Percentiles rank a stretch among this genome's conserved stretches.
These are phyloP conservation scores for Aspergillus biplanus DNA, from an alignment of 495 filamentous ascomycete genomes.

Conservation along the genomic window DNA sequence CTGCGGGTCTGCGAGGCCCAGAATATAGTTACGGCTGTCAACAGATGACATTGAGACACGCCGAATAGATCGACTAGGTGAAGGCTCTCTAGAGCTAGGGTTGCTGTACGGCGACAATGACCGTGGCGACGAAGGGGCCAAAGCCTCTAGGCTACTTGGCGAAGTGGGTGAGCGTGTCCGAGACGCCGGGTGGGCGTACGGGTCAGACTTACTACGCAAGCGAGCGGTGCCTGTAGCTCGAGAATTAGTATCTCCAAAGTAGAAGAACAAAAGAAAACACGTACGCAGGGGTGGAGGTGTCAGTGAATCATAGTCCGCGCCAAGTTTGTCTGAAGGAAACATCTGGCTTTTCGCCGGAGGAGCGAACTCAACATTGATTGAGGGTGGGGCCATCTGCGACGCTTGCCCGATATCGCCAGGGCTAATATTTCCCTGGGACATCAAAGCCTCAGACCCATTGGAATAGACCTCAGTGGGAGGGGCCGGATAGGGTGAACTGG, in stretches of 20 bases:
- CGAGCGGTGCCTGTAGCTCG: constrained; percentile 54
- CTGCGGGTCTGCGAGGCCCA: constrained; percentile 86
- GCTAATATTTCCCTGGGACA: constrained; percentile 30
- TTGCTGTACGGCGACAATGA: constrained; percentile 66
- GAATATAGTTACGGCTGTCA: constrained; percentile 84
- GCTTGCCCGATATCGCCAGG: constrained; percentile 66
- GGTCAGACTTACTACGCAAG: constrained; percentile 71
- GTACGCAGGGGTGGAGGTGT: constrained; percentile 78
- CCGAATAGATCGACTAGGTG: constrained; percentile 63
- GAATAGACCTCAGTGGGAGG: constrained; percentile 59
- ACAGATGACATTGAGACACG: constrained; percentile 90
- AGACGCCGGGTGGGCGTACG: constrained; percentile 55
- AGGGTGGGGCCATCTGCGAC: constrained; percentile 78
- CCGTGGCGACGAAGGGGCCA: constrained; percentile 52
- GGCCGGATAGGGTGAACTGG: constrained; percentile 53
- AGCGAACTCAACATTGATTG: constrained; percentile 92
- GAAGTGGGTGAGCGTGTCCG: constrained; percentile 49
- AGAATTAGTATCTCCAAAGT: constrained; percentile 23
- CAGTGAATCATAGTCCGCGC: constrained; percentile 71
- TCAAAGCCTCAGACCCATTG: constrained; percentile 38
- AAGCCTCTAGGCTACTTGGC: constrained; percentile 50
- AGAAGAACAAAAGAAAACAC: constrained; percentile 27
- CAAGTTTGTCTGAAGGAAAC: constrained; percentile 70
- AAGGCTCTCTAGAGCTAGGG: constrained; percentile 58
- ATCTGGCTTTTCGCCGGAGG: constrained; percentile 75